These are phyloP conservation scores for Neurospora africana DNA, from an alignment of 495 filamentous ascomycete species.

Conservation along the genomic window DNA sequence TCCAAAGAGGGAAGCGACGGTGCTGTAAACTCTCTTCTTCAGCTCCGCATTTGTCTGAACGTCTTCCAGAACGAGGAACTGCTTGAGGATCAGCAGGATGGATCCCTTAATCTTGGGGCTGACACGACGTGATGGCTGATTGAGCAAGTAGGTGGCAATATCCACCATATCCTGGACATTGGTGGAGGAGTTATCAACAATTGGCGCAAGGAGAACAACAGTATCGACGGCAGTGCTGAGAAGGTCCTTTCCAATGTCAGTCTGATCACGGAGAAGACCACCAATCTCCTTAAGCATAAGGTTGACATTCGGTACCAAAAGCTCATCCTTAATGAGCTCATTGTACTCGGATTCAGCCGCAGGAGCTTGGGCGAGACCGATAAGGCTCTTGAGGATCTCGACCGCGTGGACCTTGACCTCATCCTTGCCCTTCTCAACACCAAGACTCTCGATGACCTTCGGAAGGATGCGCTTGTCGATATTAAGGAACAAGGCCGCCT, in stretches of 20 bases:
- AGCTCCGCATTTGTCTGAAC: conserved; percentile 53
- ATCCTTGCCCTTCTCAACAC: conserved; percentile 67
- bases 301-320: conserved; percentile 63
- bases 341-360: conserved; percentile 44
- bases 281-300: conserved; percentile 55
- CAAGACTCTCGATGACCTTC: conserved; percentile 61
- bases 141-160: conserved; percentile 68
- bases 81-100: conserved; percentile 60
- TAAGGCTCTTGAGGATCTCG: conserved; percentile 57
- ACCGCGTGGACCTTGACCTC: conserved; percentile 79
- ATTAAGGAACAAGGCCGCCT: conserved; percentile 57
- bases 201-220: conserved; percentile 62
- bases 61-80: conserved; percentile 57
- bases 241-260: conserved; percentile 53
- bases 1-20: conserved; percentile 65
- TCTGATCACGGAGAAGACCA: conserved; percentile 46
- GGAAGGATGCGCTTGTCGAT: conserved; percentile 53
- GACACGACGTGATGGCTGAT: conserved; percentile 71
- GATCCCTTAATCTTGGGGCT: conserved; percentile 74
- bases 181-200: conserved; percentile 51
- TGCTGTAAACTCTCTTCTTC: conserved; percentile 47
- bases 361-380: conserved; percentile 42
- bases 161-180: conserved; percentile 64
- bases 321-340: conserved; percentile 47
- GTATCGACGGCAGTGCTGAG: conserved; percentile 68